A percentile compares a stretch with the other conserved stretches of the same genome.
Conservation (phyloP, 2,329 filamentous ascomycete species). For the Calonectria honghensis region DNA sequence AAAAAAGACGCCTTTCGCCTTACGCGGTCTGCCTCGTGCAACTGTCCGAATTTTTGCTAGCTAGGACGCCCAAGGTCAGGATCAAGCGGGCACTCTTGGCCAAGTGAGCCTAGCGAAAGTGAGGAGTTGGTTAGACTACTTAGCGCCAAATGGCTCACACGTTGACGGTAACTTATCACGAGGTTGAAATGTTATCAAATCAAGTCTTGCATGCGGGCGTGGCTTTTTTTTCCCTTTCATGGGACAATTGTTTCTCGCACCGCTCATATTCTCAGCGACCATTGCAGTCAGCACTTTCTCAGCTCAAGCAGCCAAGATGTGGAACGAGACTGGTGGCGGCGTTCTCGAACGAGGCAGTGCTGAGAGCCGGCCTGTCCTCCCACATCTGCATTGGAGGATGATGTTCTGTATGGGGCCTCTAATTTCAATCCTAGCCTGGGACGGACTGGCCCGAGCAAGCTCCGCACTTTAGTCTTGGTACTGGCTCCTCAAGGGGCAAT, state of each 20-base stretch:
- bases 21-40: constrained; percentile 19
- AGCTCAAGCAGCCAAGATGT: constrained; percentile 30
- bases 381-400: constrained; percentile 23
- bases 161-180: not conserved
- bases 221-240: constrained; percentile 33
- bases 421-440: constrained; percentile 29
- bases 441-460: constrained; percentile 5
- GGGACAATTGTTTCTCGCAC: constrained; percentile 21
- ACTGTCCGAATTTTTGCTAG: constrained; percentile 4
- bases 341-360: constrained; percentile 40
- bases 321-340: constrained; percentile 31
- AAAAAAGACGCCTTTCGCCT: constrained; percentile 7
- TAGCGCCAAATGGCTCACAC: constrained; percentile 15
- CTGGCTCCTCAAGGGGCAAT: not conserved
- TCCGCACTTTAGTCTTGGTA: constrained; percentile 8
- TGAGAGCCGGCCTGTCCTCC: constrained; percentile 8
- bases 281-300: constrained; percentile 30
- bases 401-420: constrained; percentile 23
- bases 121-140: constrained; percentile 1
- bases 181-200: constrained; percentile 6
- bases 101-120: constrained; percentile 8
- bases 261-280: constrained; percentile 1
- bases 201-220: constrained; percentile 5
- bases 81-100: constrained; percentile 2
- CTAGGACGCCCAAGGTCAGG: not conserved